These are phyloP conservation scores for Fusarium sp. DNA, from an alignment of 2,329 filamentous ascomycete genomes.

Conservation along the genomic window DNA sequence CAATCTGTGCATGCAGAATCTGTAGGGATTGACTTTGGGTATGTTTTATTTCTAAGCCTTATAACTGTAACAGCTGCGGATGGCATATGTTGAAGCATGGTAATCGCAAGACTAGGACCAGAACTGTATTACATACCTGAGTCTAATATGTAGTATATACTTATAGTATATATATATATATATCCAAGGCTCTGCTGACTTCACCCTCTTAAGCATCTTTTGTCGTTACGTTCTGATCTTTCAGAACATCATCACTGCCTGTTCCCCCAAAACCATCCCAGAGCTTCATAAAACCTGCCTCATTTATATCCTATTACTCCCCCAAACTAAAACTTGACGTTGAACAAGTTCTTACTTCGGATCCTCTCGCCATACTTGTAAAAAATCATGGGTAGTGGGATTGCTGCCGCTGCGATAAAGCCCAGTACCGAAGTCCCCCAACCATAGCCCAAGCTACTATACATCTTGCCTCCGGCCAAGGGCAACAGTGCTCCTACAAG, in stretches of 20 bases:
- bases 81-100: too few relatives aligned
- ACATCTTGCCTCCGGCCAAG: constrained; percentile 62
- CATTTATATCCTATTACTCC: not conserved
- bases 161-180: not conserved
- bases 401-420: constrained; percentile 60
- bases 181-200: not conserved
- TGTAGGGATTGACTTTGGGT: too few relatives aligned
- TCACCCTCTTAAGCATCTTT: not conserved
- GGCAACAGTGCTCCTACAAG: constrained; percentile 72
- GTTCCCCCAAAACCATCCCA: not conserved
- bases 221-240: not conserved
- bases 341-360: constrained; percentile 48
- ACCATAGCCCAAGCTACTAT: constrained; percentile 56
- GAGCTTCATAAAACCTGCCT: not conserved
- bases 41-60: too few relatives aligned
- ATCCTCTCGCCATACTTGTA: constrained; percentile 53
- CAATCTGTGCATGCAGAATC: too few relatives aligned
- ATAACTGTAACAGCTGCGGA: too few relatives aligned
- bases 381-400: constrained; percentile 54
- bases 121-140: too few relatives aligned
- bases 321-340: constrained; percentile 35
- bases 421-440: constrained; percentile 59
- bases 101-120: too few relatives aligned
- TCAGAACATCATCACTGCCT: not conserved
- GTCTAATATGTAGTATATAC: too few relatives aligned